Percentiles rank a stretch among this genome's conserved stretches.
phyloP scores from a whole-genome alignment of 176 grass and related monocot species.

The Rhynchospora tenuis region DNA sequence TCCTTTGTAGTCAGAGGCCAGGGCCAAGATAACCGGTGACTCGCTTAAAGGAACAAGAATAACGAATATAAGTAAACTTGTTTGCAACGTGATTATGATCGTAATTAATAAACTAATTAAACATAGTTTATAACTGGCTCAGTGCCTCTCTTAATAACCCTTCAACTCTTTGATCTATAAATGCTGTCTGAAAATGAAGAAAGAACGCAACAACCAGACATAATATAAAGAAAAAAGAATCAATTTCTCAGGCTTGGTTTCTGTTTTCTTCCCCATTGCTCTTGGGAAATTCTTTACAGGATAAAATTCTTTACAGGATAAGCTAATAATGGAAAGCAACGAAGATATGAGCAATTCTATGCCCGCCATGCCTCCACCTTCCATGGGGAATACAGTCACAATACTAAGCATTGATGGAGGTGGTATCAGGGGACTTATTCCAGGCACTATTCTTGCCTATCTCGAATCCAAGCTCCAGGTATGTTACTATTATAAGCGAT shows the following conservation, averaged over 20 bases:
- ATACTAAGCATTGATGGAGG: constrained; percentile 77
- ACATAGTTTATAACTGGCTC: neutral
- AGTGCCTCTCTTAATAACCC: neutral
- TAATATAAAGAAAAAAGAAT: neutral
- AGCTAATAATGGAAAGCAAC: neutral
- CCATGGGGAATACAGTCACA: constrained; percentile 39
- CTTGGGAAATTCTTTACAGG: neutral
- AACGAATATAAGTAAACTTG: neutral
- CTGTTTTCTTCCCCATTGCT: neutral
- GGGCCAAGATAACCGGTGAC: neutral
- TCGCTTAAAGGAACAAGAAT: neutral
- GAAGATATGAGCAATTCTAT: neutral
- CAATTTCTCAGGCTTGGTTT: neutral
- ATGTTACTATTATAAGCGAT: neutral
- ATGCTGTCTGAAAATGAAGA: neutral
- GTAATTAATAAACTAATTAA: neutral
- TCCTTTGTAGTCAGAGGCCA: neutral
- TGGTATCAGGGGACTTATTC: constrained; percentile 66
- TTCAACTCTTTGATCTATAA: neutral
- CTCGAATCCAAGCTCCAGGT: constrained; percentile 62
- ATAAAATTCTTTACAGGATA: neutral
- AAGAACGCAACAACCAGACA: neutral
- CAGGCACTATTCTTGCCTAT: constrained; percentile 46
- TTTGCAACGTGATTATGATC: too few species aligned
- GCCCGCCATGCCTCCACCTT: neutral